These are phyloP conservation scores for Hypoxylon sp. DNA, from an alignment of 2,329 filamentous ascomycete species.

Conservation along the genomic window DNA sequence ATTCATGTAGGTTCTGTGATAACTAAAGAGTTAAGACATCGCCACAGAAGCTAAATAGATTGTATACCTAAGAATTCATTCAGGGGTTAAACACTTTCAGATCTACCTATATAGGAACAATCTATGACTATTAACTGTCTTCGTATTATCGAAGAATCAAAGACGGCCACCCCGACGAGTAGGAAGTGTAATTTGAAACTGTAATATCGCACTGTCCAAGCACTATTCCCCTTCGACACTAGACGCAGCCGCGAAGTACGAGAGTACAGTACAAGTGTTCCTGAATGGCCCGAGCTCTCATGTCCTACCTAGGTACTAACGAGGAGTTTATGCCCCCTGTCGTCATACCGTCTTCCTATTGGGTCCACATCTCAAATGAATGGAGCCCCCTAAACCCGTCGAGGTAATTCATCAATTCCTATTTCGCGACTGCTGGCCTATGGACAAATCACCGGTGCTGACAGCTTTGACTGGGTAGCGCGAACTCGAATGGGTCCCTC, in stretches of 20 bases:
- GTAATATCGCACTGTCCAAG: not conserved
- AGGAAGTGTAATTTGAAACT: not conserved
- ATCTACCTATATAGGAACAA: too few relatives aligned
- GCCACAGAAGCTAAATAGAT: too few relatives aligned
- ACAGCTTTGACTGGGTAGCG: constrained; percentile 30
- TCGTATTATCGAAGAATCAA: not conserved
- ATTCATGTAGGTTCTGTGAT: too few relatives aligned
- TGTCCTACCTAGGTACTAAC: constrained; percentile 26
- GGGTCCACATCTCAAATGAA: constrained; percentile 23
- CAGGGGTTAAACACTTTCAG: too few relatives aligned
- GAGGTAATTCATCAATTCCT: constrained; percentile 44
- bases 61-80: too few relatives aligned
- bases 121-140: too few relatives aligned
- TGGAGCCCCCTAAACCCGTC: constrained; percentile 32
- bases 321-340: constrained; percentile 30
- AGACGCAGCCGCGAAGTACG: constrained; percentile 15
- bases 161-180: not conserved
- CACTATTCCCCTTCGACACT: constrained; percentile 3
- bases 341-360: constrained; percentile 20
- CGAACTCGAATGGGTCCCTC: constrained; percentile 40
- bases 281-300: constrained; percentile 33
- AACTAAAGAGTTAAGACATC: too few relatives aligned
- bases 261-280: constrained; percentile 27
- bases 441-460: constrained; percentile 37
- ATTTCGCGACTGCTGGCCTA: constrained; percentile 39